Percentiles rank a stretch among this genome's conserved stretches.
Evolutionary conservation across 1,139 yeast species (phyloP).

Genomic region (Nakaseomyces sp.): DNA sequence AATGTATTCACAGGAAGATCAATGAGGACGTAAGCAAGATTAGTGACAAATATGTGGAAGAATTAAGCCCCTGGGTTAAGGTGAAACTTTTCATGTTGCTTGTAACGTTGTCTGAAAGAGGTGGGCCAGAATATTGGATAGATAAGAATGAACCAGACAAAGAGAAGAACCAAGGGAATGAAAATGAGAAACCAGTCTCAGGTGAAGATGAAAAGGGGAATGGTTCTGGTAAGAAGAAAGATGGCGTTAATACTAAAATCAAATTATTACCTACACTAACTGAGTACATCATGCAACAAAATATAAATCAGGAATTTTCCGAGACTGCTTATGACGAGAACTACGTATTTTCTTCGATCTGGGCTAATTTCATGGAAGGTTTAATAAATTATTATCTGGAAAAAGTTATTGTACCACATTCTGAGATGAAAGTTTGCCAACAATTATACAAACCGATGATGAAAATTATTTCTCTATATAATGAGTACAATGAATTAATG

Average conservation of each 20-base stretch:
- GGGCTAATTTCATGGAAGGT: constrained; percentile 35
- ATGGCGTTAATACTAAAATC: not conserved
- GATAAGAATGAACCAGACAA: constrained; percentile 22
- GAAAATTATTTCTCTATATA: constrained; percentile 30
- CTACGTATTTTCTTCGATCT: constrained; percentile 31
- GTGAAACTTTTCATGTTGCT: constrained; percentile 27
- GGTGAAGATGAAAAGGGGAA: constrained; percentile 2
- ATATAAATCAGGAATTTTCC: constrained; percentile 28
- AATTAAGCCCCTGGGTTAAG: constrained; percentile 27
- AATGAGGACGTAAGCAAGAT: constrained; percentile 25
- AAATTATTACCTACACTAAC: constrained; percentile 20
- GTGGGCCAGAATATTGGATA: constrained; percentile 32
- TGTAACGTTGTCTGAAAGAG: constrained; percentile 29
- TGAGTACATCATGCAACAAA: constrained; percentile 29
- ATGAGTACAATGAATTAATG: constrained; percentile 31
- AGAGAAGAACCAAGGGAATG: constrained; percentile 5
- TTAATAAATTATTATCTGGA: constrained; percentile 32
- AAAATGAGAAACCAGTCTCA: constrained; percentile 5
- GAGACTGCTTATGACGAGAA: constrained; percentile 29
- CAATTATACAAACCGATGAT: constrained; percentile 32
- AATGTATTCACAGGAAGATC: constrained; percentile 29
- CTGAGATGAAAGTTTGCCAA: constrained; percentile 32
- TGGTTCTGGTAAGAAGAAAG: not conserved
- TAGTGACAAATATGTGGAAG: constrained; percentile 19
- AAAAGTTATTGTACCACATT: constrained; percentile 29